Base-by-base conservation (phyloP, 1,284 basidiomycete species). In the Cryptococcus jaspeensis region DNA sequence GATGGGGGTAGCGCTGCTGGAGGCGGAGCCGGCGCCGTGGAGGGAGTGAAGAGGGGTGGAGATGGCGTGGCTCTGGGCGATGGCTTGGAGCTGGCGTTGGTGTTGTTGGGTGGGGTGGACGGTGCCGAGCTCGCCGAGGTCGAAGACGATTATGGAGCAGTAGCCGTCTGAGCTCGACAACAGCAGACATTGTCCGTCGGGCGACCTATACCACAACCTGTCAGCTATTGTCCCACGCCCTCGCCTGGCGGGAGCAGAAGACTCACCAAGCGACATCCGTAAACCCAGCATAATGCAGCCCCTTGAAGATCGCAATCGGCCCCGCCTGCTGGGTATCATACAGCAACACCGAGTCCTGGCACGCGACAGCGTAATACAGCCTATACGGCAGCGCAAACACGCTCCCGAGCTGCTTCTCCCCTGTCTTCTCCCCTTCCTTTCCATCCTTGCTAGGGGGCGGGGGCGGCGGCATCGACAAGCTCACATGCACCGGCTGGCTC, bases 261-360 rank as follows among this genome's bases (percentile, higher is more conserved):
- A 83, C 89, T 61, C 69, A 95, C 95, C 95, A 99, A 44, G 88
- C 85, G 78, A 97, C 83, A 79, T 99, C 95, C 1, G 96, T 99
- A 71, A 98, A 98, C 67, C 94, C 91, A 59, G 96, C 92, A 73
- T 97, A 99, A 78, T 99, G 95, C 65, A 99, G 79, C 71, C 96
- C 97, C 52, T 89, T 91, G 70, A 99, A 85, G 69, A 98, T 82
- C 73, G 92, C 94, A 43, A 98, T 84, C 0, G 95, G 96, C 0
- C 89, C 85, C 1, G 91, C 84, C 79, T 99, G 95, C 76, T 99
- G 95, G 3, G 95, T 98, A 75, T 99, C 95, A 76, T 99, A 95
- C 55, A 99, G 88, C 53, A 91, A 84, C 22, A 99, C 87, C 1
- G 90, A 89, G 74, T 99, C 95, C 84, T 94, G 96, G 23, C 95